Evolutionary conservation across 2,329 filamentous ascomycete genomes (phyloP), one percentile per base, ranked within the genome.

Genomic region (Arthrobotrys iridis): DNA sequence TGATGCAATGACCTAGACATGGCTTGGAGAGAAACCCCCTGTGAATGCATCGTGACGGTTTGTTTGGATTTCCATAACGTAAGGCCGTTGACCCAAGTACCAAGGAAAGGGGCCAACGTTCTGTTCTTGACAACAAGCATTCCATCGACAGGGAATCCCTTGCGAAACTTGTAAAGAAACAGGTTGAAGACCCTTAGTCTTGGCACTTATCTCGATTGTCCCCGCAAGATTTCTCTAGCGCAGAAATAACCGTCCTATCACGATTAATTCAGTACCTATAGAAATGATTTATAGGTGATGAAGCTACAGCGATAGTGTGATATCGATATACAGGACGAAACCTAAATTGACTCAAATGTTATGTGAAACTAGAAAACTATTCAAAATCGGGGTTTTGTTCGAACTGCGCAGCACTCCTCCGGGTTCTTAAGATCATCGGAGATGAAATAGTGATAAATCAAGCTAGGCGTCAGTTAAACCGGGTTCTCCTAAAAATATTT

Each of bases 61-160:
- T 57, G 3, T 57, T 26, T 65, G 18, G 18, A 4, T 26, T 26
- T 45, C 6, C 26, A 57, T 66, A 66, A 66, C 62, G 62, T 66
- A 57, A 57, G 22, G 15, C 62, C 22, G 24, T 55, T 55, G 3
- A 33, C 13, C 15, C 15, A 57, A 20, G n/a, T n/a, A n/a, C n/a
- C n/a, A n/a, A n/a, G n/a, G 46, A 35, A 65, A 64, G 45, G 30
- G 46, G 58, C 40, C 20, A 26, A 15, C n/a, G 45, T 26, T 43
- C 40, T 15, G 40, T 43, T 11, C 15, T 5, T 43, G 40, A 43
- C 22, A 43, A 71, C 77, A 81, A 35, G 74, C 77, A 28, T 84
- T 85, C 1, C 20, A 50, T 40, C 58, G 26, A 62, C 40, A 50
- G 52, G 62, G 50, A 18, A 37, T 22, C 48, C 62, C 62, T 46